Evolutionary conservation across 2,329 filamentous ascomycete species (phyloP).

Genomic region (Aspergillus sp.): DNA sequence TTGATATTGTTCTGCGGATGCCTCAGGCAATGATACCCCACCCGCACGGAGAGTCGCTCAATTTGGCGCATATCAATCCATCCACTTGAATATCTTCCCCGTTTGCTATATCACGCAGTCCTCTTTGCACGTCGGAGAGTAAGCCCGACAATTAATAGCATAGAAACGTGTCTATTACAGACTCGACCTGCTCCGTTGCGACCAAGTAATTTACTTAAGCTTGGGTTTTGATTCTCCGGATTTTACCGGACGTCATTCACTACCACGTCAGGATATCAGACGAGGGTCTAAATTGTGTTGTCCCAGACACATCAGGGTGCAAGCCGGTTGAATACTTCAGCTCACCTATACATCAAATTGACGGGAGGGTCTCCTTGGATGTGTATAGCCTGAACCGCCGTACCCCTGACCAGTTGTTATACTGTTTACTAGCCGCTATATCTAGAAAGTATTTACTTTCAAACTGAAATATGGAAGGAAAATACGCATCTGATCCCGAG

Average conservation of each 20-base stretch:
- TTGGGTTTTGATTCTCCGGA: background rate
- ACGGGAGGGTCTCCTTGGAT: background rate
- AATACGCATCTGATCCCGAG: constrained; percentile 66
- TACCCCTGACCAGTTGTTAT: background rate
- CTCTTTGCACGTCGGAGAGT: background rate
- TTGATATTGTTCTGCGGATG: constrained; percentile 26
- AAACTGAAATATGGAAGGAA: constrained; percentile 29
- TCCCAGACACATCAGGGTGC: background rate
- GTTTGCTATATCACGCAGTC: background rate
- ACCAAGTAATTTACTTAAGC: background rate
- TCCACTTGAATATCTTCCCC: background rate
- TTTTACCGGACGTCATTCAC: background rate
- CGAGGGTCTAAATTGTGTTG: background rate
- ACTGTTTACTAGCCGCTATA: background rate
- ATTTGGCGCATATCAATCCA: constrained; percentile 1
- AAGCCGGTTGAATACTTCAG: background rate
- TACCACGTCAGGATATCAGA: no score
- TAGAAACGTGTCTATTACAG: no score
- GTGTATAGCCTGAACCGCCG: background rate
- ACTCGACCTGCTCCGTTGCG: background rate
- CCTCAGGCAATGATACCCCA: constrained; percentile 33
- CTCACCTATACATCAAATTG: background rate
- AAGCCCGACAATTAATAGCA: background rate
- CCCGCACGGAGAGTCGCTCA: constrained; percentile 6
- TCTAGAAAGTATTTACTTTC: background rate